phyloP scores from a whole-genome alignment of 148 eudicot genomes.

The Simmondsia chinensis region DNA sequence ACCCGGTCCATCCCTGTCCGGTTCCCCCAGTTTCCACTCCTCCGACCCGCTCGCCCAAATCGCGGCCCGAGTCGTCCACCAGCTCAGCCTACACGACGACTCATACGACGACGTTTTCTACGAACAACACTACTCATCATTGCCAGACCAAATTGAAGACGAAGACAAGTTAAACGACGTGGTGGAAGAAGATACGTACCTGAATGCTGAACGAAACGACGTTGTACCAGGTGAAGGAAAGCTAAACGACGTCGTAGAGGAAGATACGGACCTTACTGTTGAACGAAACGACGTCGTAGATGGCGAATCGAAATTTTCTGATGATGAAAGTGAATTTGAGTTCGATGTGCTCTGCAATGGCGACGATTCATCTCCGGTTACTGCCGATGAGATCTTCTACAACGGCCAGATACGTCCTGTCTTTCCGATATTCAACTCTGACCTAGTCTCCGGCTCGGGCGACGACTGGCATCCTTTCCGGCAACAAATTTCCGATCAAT shows the following conservation, averaged over 20 bases:
- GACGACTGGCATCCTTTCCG: not conserved
- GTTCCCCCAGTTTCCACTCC: constrained; percentile 30
- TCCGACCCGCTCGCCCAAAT: constrained; percentile 27
- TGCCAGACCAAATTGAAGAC: too few species aligned
- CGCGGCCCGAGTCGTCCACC: constrained; percentile 39
- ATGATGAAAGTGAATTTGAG: constrained; percentile 31
- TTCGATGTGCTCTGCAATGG: constrained; percentile 18
- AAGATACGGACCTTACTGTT: not conserved
- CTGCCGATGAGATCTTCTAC: constrained; percentile 37
- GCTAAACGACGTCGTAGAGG: constrained; percentile 8
- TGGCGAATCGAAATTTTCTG: not conserved
- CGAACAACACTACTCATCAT: too few species aligned
- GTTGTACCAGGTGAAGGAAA: not conserved
- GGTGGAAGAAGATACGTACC: too few species aligned
- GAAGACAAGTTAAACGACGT: not conserved
- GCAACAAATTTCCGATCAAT: not conserved
- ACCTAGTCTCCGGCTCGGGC: constrained; percentile 14
- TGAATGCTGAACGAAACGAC: too few species aligned
- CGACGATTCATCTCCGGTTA: constrained; percentile 27
- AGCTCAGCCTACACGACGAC: constrained; percentile 15
- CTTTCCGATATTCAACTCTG: constrained; percentile 46
- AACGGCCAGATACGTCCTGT: constrained; percentile 49
- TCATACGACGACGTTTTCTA: constrained; percentile 9
- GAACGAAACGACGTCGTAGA: not conserved
- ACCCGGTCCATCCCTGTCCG: constrained; percentile 20